Percentiles rank a stretch among this genome's conserved stretches.
Conservation (phyloP, 2,329 filamentous ascomycete genomes). For the Fusarium austroafricanum region DNA sequence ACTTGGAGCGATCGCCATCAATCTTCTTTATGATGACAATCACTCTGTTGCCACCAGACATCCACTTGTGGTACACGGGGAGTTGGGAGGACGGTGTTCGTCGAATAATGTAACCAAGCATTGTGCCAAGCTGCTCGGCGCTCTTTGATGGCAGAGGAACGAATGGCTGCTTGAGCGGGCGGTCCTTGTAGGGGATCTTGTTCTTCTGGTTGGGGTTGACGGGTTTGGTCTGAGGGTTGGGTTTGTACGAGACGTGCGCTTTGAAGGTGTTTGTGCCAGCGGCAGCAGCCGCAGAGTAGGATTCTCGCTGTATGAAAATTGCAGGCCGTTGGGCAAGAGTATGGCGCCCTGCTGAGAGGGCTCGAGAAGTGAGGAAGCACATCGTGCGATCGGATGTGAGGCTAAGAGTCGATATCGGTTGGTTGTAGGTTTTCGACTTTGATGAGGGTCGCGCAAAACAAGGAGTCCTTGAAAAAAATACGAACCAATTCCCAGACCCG, state of each 20-base stretch:
- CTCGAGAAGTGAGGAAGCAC: slow-evolving; percentile 43
- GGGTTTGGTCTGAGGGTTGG: slow-evolving; percentile 35
- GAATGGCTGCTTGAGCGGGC: slow-evolving; percentile 43
- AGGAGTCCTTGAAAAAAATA: neutral
- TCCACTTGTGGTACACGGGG: slow-evolving; percentile 79
- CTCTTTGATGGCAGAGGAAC: slow-evolving; percentile 49
- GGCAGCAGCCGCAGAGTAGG: slow-evolving; percentile 31
- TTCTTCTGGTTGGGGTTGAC: slow-evolving; percentile 43
- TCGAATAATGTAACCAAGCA: slow-evolving; percentile 73
- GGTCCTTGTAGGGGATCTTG: slow-evolving; percentile 44
- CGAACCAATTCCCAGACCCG: neutral
- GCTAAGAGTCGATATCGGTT: slow-evolving; percentile 5
- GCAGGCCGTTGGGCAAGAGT: slow-evolving; percentile 24
- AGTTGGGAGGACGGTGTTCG: slow-evolving; percentile 78
- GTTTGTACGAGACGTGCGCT: slow-evolving; percentile 39
- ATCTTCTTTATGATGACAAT: slow-evolving; percentile 83
- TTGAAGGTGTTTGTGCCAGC: slow-evolving; percentile 40
- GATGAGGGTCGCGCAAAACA: neutral
- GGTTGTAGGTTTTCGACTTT: neutral
- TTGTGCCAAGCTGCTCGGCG: slow-evolving; percentile 44
- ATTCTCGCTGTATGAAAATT: slow-evolving; percentile 23
- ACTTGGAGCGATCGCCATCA: slow-evolving; percentile 73
- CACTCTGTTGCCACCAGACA: slow-evolving; percentile 80
- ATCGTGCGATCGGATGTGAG: slow-evolving; percentile 38
- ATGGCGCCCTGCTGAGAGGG: slow-evolving; percentile 40